These are phyloP conservation scores for Microdochium bolleyi DNA, from an alignment of 2,329 filamentous ascomycete species.

Conservation along the genomic window DNA sequence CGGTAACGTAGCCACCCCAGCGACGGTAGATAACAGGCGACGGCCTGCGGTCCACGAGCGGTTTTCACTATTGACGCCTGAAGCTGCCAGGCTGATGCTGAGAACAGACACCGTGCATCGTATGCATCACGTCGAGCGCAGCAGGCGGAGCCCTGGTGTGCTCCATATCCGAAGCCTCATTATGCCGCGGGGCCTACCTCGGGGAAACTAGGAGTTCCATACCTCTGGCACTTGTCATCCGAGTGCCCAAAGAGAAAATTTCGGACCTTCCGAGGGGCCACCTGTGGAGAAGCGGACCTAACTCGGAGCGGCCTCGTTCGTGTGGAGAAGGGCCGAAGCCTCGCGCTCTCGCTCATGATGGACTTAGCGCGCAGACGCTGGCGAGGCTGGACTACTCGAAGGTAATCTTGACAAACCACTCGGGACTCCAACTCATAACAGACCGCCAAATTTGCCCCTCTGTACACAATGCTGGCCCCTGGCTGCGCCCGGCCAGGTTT, in stretches of 20 bases:
- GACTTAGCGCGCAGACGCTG: neutral
- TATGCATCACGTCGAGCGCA: no score
- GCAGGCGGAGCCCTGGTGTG: neutral
- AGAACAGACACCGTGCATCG: neutral
- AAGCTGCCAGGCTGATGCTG: neutral
- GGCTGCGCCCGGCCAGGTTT: no score
- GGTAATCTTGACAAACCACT: no score
- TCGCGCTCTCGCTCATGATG: neutral
- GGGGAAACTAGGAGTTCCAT: neutral
- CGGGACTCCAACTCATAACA: no score
- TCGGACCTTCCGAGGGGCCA: neutral
- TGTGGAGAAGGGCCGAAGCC: neutral
- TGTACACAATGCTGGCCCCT: no score
- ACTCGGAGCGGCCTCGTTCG: neutral
- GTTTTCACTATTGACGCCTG: no score
- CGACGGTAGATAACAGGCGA: no score
- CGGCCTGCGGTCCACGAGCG: no score
- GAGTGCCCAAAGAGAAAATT: neutral
- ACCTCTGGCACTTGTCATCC: neutral
- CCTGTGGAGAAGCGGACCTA: neutral
- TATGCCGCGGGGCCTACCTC: neutral
- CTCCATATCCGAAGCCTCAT: neutral
- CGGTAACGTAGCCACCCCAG: no score
- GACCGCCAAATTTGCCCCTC: no score
- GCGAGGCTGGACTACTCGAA: no score